phyloP scores from a whole-genome alignment of 805 yeast genomes.

The Saccharomycopsis javanensis region DNA sequence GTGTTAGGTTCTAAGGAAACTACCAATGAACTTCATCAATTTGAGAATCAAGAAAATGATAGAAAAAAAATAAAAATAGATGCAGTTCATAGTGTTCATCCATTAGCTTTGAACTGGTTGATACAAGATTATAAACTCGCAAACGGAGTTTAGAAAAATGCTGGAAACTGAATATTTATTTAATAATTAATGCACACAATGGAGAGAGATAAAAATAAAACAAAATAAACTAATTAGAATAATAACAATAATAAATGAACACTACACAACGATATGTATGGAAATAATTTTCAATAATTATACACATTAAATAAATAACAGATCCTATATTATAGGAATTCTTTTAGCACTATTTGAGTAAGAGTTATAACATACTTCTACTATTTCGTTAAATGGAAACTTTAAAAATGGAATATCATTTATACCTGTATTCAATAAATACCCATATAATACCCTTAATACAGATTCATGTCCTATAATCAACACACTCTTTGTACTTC shows the following conservation, averaged over 20 bases:
- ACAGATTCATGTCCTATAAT: constrained; percentile 92
- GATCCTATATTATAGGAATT: constrained; percentile 23
- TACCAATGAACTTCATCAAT: constrained; percentile 4
- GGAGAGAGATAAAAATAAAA: neutral
- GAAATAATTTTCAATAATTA: no score
- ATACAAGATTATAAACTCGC: constrained; percentile 29
- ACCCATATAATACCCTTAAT: constrained; percentile 83
- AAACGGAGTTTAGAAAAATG: neutral
- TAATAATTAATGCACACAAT: neutral
- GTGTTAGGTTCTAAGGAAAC: neutral
- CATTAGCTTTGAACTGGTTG: constrained; percentile 65
- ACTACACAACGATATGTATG: neutral
- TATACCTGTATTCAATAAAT: constrained; percentile 85
- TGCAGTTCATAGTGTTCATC: constrained; percentile 51
- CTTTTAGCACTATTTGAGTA: constrained; percentile 62
- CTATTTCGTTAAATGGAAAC: constrained; percentile 74
- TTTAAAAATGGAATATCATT: constrained; percentile 72
- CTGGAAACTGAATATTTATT: constrained; percentile 1
- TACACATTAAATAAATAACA: neutral
- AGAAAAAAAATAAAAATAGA: constrained; percentile 30
- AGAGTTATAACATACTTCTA: constrained; percentile 81
- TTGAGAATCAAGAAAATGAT: constrained; percentile 20
- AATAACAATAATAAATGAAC: no score
- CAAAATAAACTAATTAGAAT: no score
- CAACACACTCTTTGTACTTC: constrained; percentile 77